These are phyloP conservation scores for Malus hybrid DNA, from an alignment of 331 rosid species.

Conservation along the genomic window DNA sequence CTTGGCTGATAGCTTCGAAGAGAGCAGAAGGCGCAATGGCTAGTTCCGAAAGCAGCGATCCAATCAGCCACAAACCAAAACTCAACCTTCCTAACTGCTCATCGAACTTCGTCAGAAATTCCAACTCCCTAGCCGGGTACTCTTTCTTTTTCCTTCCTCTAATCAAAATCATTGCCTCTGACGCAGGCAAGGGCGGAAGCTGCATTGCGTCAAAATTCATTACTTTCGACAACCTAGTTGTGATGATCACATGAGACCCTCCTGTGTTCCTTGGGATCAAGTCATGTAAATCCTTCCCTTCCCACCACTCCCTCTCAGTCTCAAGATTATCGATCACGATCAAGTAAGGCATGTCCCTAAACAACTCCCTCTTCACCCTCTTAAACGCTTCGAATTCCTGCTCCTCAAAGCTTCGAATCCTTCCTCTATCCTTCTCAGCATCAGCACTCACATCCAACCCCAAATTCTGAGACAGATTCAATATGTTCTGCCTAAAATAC, in stretches of 20 bases:
- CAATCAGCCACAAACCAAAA: constrained; percentile 65
- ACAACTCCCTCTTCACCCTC: constrained; percentile 75
- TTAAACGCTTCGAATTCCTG: constrained; percentile 84
- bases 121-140: constrained; percentile 49
- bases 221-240: constrained; percentile 54
- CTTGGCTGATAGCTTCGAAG: constrained; percentile 55
- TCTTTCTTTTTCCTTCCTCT: constrained; percentile 69
- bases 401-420: constrained; percentile 80
- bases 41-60: constrained; percentile 68
- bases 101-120: constrained; percentile 42
- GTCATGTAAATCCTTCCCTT: constrained; percentile 65
- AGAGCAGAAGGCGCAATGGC: constrained; percentile 52
- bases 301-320: constrained; percentile 83
- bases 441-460: constrained; percentile 80
- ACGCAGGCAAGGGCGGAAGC: constrained; percentile 47
- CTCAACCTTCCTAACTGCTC: constrained; percentile 68
- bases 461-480: constrained; percentile 55
- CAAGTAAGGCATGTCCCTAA: constrained; percentile 74
- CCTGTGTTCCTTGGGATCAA: constrained; percentile 76
- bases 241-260: constrained; percentile 74
- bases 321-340: constrained; percentile 81
- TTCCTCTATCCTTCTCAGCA: constrained; percentile 62
- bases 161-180: constrained; percentile 71
- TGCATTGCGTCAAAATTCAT: constrained; percentile 59
- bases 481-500: constrained; percentile 63